Percentiles rank a stretch among this genome's conserved stretches.
Evolutionary conservation across 306 rosid species (phyloP).

Genomic region (Begonia fuchsioides): DNA sequence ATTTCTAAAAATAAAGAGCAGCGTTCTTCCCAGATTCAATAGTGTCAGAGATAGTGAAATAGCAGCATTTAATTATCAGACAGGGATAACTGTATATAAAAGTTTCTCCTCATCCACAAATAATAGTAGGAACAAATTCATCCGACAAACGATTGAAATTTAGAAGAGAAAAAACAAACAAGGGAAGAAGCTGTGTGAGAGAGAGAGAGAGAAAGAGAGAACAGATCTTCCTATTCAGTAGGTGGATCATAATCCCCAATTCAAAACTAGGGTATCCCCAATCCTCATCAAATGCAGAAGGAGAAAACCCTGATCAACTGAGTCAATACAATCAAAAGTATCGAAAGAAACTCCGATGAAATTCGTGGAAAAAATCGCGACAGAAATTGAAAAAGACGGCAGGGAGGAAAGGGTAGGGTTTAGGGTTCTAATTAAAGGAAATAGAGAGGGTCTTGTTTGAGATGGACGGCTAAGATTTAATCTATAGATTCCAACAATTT

Average conservation of each 20-base stretch:
- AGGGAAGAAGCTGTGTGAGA: background rate
- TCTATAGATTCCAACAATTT: no score
- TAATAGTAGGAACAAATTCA: no score
- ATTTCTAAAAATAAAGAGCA: background rate
- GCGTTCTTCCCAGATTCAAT: background rate
- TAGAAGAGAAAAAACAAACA: background rate
- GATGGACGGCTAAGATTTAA: no score
- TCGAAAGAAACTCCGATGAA: no score
- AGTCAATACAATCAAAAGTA: no score
- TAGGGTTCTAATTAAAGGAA: no score
- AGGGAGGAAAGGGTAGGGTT: no score
- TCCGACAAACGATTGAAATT: background rate
- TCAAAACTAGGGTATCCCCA: constrained; percentile 14
- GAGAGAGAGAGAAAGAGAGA: no score
- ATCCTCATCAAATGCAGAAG: constrained; percentile 14
- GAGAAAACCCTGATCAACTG: no score
- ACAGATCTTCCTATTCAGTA: constrained; percentile 40
- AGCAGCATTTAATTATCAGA: constrained; percentile 5
- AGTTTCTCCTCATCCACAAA: constrained; percentile 2
- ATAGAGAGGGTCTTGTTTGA: no score
- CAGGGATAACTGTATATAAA: constrained; percentile 8
- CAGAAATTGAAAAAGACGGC: no score
- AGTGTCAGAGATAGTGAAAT: constrained; percentile 7
- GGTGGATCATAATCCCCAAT: constrained; percentile 23
- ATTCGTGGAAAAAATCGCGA: no score